Percentiles rank a stretch among this genome's conserved stretches.
Conservation (phyloP, 2,329 filamentous ascomycete genomes). For the Aulographum hederae region DNA sequence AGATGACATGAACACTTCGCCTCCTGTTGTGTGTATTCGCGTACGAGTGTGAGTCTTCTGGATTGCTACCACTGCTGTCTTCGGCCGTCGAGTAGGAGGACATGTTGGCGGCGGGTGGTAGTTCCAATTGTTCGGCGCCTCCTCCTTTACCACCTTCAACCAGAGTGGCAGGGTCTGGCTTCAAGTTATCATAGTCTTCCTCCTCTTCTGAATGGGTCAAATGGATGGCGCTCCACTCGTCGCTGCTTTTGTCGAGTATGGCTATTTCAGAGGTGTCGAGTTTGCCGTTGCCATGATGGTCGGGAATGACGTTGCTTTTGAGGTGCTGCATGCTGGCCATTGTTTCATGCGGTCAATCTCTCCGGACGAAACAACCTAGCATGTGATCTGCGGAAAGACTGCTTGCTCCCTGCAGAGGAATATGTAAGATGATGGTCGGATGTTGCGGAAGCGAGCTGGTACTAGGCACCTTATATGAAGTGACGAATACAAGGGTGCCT, state of each 20-base stretch:
- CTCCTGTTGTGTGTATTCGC: constrained; percentile 7
- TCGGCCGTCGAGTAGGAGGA: not conserved
- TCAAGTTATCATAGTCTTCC: constrained; percentile 22
- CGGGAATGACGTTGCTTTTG: too few relatives aligned
- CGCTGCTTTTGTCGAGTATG: not conserved
- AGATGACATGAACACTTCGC: constrained; percentile 26
- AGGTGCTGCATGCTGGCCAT: too few relatives aligned
- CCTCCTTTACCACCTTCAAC: constrained; percentile 15
- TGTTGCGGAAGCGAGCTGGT: too few relatives aligned
- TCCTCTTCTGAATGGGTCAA: constrained; percentile 10
- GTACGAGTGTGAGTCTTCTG: not conserved
- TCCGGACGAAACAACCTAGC: too few relatives aligned
- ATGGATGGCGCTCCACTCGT: not conserved
- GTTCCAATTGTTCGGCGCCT: constrained; percentile 6
- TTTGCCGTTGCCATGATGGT: too few relatives aligned
- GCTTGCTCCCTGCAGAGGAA: too few relatives aligned
- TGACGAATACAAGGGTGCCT: too few relatives aligned
- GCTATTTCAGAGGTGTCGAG: too few relatives aligned
- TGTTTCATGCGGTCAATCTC: too few relatives aligned
- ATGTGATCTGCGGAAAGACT: too few relatives aligned
- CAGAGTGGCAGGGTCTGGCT: constrained; percentile 17
- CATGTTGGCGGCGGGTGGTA: not conserved
- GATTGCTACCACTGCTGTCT: not conserved
- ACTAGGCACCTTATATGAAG: too few relatives aligned
- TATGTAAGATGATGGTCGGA: too few relatives aligned